Evolutionary conservation across 495 filamentous ascomycete species (phyloP).

Genomic region (Penicillium bovifimosum): DNA sequence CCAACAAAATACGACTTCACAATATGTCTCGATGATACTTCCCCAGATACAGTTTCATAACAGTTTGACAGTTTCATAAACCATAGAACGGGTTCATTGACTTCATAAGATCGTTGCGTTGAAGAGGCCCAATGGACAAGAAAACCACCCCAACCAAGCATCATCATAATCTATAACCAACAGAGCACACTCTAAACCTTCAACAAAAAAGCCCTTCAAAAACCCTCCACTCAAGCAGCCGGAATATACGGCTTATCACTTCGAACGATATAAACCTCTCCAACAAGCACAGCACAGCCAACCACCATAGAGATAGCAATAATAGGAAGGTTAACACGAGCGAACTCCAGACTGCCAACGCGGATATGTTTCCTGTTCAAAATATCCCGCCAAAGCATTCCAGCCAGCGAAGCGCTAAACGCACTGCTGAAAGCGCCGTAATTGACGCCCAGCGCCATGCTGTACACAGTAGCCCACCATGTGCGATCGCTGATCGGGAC

Average conservation of each 20-base stretch:
- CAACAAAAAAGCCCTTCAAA: neutral
- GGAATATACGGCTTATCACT: slow-evolving; percentile 18
- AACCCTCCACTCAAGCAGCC: neutral
- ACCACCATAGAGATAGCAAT: slow-evolving; percentile 62
- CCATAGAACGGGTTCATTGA: neutral
- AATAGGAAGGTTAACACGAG: slow-evolving; percentile 58
- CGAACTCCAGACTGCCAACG: slow-evolving; percentile 54
- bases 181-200: neutral
- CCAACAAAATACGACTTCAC: too few relatives aligned
- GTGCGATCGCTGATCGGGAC: slow-evolving; percentile 49
- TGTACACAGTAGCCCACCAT: slow-evolving; percentile 63
- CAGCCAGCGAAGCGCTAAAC: slow-evolving; percentile 61
- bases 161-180: slow-evolving; percentile 1
- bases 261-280: slow-evolving; percentile 53
- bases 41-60: neutral
- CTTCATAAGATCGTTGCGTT: slow-evolving; percentile 4
- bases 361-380: slow-evolving; percentile 56
- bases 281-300: slow-evolving; percentile 52
- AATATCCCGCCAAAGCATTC: slow-evolving; percentile 62
- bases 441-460: slow-evolving; percentile 64
- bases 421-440: slow-evolving; percentile 63
- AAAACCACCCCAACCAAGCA: neutral
- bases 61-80: too few relatives aligned
- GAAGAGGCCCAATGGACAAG: neutral
- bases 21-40: neutral